Conservation (phyloP, 345 rosid species). For the Melaleuca alternifolia region DNA sequence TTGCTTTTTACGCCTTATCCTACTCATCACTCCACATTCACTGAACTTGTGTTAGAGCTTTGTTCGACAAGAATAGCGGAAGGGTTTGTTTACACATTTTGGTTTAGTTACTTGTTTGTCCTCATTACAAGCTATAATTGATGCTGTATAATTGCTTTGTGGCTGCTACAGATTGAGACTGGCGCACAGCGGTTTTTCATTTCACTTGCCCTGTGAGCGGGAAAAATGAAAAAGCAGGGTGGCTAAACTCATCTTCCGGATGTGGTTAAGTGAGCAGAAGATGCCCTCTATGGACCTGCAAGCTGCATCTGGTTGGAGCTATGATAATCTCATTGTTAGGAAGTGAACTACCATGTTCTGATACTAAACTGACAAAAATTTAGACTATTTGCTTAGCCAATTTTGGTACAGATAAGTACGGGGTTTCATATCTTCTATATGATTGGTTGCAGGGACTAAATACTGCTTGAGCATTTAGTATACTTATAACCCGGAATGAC, state of each 20-base stretch:
- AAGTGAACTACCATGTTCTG: neutral
- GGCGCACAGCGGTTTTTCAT: neutral
- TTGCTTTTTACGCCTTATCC: neutral
- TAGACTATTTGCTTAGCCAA: neutral
- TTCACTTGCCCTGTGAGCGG: neutral
- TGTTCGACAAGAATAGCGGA: neutral
- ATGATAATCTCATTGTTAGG: neutral
- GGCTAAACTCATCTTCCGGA: neutral
- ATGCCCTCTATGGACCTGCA: neutral
- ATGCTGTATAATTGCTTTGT: neutral
- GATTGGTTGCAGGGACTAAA: neutral
- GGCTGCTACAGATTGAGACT: neutral
- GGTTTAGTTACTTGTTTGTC: neutral
- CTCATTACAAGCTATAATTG: neutral
- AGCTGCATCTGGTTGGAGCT: neutral
- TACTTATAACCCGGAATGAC: neutral
- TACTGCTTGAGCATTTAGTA: neutral
- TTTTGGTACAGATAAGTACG: neutral
- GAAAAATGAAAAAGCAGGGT: neutral
- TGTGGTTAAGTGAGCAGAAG: neutral
- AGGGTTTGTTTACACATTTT: neutral
- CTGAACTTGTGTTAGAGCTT: neutral
- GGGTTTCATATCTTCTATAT: neutral
- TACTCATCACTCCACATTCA: neutral
- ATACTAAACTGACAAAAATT: neutral